Evolutionary conservation across 768 basidiomycete species (phyloP).

Genomic region (Leucogyrophana mollusca): DNA sequence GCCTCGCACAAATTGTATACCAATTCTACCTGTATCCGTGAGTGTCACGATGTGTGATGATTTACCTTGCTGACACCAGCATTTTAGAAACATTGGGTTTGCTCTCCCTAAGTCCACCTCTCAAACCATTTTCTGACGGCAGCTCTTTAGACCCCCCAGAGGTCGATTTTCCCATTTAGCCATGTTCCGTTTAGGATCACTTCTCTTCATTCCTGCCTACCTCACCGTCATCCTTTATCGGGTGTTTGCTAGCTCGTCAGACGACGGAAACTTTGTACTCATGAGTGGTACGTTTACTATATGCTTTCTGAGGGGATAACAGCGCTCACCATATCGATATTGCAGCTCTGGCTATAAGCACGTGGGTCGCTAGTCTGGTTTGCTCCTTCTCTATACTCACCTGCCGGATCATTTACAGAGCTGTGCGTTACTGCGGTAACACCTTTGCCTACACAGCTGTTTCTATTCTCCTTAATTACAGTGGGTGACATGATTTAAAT

Average conservation of each 20-base stretch:
- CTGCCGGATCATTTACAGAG: constrained; percentile 43
- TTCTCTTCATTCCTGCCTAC: constrained; percentile 89
- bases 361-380: constrained; percentile 47
- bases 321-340: constrained; percentile 7
- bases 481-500: constrained; percentile 36
- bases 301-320: constrained; percentile 9
- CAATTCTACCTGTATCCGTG: constrained; percentile 91
- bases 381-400: background rate
- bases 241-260: constrained; percentile 62
- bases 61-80: background rate
- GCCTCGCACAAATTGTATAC: constrained; percentile 88
- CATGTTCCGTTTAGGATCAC: constrained; percentile 87
- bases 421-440: constrained; percentile 81
- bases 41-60: constrained; percentile 26
- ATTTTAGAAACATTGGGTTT: constrained; percentile 59
- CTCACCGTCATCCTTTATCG: constrained; percentile 76
- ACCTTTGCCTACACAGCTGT: constrained; percentile 92
- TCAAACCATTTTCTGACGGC: constrained; percentile 6
- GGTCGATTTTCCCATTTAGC: constrained; percentile 81
- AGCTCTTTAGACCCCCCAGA: constrained; percentile 61
- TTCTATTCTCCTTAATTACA: constrained; percentile 84
- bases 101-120: background rate
- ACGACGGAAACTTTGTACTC: constrained; percentile 73
- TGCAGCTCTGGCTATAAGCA: constrained; percentile 73
- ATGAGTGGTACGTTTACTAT: constrained; percentile 64